phyloP scores from a whole-genome alignment of 208 protist genomes.

The Acanthamoeba royreba region DNA sequence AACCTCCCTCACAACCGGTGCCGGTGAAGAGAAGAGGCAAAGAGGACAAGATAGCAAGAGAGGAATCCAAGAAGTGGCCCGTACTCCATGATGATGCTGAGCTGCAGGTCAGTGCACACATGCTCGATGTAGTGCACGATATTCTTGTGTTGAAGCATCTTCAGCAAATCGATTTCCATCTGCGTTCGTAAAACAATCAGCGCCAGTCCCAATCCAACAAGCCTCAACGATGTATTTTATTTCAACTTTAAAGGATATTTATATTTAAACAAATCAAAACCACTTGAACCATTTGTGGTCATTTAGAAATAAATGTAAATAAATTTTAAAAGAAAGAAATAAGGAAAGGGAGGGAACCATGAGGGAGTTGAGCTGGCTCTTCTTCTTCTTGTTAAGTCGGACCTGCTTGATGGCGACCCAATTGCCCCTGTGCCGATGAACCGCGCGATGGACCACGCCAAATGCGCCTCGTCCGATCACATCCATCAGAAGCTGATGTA shows the following conservation, averaged over 20 bases:
- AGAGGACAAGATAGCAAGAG: neutral
- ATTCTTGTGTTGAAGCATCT: slow-evolving; percentile 78
- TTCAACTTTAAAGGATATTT: too few species aligned
- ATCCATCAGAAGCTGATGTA: slow-evolving; percentile 25
- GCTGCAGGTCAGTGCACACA: slow-evolving; percentile 67
- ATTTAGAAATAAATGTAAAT: neutral
- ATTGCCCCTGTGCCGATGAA: slow-evolving; percentile 56
- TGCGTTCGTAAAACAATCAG: neutral
- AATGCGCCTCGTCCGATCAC: slow-evolving; percentile 35
- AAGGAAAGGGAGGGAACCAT: neutral
- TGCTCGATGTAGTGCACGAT: slow-evolving; percentile 86
- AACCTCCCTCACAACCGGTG: neutral
- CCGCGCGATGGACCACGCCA: slow-evolving; percentile 37
- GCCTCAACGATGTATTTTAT: neutral
- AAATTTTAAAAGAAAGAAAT: neutral
- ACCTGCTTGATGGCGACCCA: slow-evolving; percentile 81
- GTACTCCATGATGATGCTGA: slow-evolving; percentile 88
- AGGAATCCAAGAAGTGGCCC: neutral
- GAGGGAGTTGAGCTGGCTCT: slow-evolving; percentile 60
- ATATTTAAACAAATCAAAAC: too few species aligned
- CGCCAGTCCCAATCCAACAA: neutral
- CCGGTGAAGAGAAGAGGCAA: neutral
- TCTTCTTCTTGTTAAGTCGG: slow-evolving; percentile 53
- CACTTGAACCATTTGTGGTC: neutral
- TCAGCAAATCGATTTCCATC: slow-evolving; percentile 79